Percentiles rank a stretch among this genome's conserved stretches.
These are phyloP conservation scores for Leucosporidium scottii DNA, from an alignment of 768 basidiomycete genomes.

Conservation along the genomic window DNA sequence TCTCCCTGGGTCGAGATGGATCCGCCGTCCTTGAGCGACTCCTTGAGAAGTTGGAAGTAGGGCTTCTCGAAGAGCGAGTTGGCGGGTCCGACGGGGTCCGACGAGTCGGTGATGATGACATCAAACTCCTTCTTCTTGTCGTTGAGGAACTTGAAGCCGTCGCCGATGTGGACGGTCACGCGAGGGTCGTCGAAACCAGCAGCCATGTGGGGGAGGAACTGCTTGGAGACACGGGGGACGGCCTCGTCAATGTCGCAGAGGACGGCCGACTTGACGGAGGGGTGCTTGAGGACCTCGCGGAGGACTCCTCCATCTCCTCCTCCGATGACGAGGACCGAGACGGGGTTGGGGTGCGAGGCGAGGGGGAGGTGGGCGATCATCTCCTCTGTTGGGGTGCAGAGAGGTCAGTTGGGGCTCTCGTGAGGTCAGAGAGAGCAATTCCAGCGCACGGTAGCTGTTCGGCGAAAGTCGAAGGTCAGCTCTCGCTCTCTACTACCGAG, in stretches of 20 bases:
- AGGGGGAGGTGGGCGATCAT: slow-evolving; percentile 99
- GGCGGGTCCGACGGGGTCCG: slow-evolving; percentile 94
- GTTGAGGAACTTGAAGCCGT: slow-evolving; percentile 93
- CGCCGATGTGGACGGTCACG: slow-evolving; percentile 79
- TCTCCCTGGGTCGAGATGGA: slow-evolving; percentile 94
- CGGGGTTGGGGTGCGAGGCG: slow-evolving; percentile 90
- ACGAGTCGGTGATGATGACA: slow-evolving; percentile 97
- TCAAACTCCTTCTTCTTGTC: slow-evolving; percentile 79
- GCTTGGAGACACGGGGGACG: slow-evolving; percentile 88
- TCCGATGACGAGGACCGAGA: slow-evolving; percentile 92
- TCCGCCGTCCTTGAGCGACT: slow-evolving; percentile 80
- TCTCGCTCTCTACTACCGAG: background rate
- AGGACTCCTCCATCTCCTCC: slow-evolving; percentile 98
- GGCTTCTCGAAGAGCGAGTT: slow-evolving; percentile 89
- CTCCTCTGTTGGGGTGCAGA: slow-evolving; percentile 50
- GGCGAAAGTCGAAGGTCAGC: background rate
- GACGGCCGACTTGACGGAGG: slow-evolving; percentile 79
- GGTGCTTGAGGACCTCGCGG: slow-evolving; percentile 91
- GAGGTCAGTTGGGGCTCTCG: slow-evolving; percentile 37
- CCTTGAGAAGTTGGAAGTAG: slow-evolving; percentile 89
- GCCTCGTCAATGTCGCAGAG: slow-evolving; percentile 99
- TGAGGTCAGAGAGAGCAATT: background rate
- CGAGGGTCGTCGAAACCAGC: slow-evolving; percentile 66
- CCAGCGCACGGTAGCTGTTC: slow-evolving; percentile 53
- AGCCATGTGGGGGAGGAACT: slow-evolving; percentile 91